Evolutionary conservation across 305 asterid species (phyloP).

Genomic region (Ilex paraguariensis): DNA sequence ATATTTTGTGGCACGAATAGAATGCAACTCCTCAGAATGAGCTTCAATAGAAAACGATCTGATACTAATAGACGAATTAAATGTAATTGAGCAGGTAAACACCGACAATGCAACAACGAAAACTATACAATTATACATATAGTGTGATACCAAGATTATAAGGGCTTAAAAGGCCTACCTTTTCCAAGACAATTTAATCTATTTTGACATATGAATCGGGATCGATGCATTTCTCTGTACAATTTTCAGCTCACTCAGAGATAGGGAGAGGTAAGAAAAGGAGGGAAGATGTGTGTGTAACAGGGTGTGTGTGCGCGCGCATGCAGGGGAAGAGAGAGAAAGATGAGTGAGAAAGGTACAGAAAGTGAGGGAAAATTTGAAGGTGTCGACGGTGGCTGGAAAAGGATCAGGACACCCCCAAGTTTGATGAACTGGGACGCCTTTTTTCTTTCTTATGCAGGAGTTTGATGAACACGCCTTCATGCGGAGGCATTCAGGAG

Average conservation of each 20-base stretch:
- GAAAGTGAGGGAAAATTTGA: not conserved
- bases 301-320: not conserved
- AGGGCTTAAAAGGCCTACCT: not conserved
- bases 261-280: too few species aligned
- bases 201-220: too few species aligned
- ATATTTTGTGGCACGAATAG: too few species aligned
- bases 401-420: not conserved
- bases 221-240: not conserved
- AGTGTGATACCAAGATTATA: too few species aligned
- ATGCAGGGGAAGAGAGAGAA: not conserved
- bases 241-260: too few species aligned
- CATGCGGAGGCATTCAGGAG: not conserved
- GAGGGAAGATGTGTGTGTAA: too few species aligned
- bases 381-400: not conserved
- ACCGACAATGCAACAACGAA: not conserved
- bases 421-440: not conserved
- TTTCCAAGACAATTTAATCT: not conserved
- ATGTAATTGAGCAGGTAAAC: not conserved
- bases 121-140: too few species aligned
- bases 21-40: too few species aligned
- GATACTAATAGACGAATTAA: not conserved
- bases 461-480: too few species aligned
- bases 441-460: not conserved
- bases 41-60: not conserved
- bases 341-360: not conserved